phyloP scores from a whole-genome alignment of 1,284 basidiomycete species.

The Trametes polyzona region DNA sequence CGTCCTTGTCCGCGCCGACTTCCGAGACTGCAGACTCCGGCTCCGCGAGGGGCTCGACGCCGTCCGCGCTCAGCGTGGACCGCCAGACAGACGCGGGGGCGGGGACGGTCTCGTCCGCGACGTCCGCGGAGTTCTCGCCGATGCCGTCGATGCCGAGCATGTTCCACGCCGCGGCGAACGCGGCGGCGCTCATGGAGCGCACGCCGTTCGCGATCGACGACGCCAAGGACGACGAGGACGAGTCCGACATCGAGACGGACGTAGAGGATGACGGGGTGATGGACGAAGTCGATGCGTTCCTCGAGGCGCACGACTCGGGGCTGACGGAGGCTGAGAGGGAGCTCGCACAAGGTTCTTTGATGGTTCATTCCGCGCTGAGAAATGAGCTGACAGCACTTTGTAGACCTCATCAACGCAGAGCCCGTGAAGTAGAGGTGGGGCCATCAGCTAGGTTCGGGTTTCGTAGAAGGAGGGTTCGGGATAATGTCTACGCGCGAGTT shows the following conservation, averaged over 20 bases:
- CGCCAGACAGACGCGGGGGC: too few species aligned
- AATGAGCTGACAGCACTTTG: not conserved
- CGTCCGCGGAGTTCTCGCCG: conserved; percentile 48
- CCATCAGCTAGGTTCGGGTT: not conserved
- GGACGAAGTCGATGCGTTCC: conserved; percentile 93
- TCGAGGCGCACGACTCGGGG: conserved; percentile 88
- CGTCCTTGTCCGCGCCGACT: too few species aligned
- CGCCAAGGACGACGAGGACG: conserved; percentile 81
- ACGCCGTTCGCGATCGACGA: conserved; percentile 95
- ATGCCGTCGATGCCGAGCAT: conserved; percentile 68
- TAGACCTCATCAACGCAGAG: conserved; percentile 68
- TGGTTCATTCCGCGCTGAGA: not conserved
- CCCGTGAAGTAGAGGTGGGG: conserved; percentile 49
- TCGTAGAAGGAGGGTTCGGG: not conserved
- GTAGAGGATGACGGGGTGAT: conserved; percentile 76
- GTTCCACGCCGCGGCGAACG: conserved; percentile 68
- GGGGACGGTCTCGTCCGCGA: conserved; percentile 12
- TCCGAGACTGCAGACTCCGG: too few species aligned
- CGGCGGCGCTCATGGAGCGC: conserved; percentile 81
- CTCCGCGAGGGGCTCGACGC: conserved; percentile 5
- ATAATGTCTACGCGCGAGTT: conserved; percentile 1
- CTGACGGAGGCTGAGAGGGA: conserved; percentile 85
- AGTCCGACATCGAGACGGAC: conserved; percentile 58
- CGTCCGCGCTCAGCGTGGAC: conserved; percentile 28
- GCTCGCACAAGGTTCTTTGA: conserved; percentile 68